Percentiles rank a stretch among this genome's conserved stretches.
Evolutionary conservation across 805 yeast species (phyloP).

Genomic region (Cyberlindnera euphorbiiphila): DNA sequence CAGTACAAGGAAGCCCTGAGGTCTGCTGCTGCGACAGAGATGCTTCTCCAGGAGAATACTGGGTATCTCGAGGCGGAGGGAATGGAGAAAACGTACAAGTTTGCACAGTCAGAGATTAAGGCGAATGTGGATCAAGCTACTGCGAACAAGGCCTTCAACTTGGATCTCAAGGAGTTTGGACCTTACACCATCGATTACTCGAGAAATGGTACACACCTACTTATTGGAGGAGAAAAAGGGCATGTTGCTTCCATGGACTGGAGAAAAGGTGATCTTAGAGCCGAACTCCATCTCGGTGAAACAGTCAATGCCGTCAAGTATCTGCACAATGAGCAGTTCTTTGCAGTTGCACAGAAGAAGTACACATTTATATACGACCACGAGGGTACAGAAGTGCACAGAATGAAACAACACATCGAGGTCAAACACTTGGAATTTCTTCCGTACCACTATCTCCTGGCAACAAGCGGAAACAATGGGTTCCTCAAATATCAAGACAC

Average conservation of each 20-base stretch:
- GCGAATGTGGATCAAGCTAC: conserved; percentile 75
- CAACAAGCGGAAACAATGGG: conserved; percentile 87
- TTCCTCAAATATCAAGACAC: conserved; percentile 91
- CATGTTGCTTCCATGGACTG: conserved; percentile 96
- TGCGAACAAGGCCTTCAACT: conserved; percentile 67
- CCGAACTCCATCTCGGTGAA: conserved; percentile 83
- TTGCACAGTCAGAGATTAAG: conserved; percentile 73
- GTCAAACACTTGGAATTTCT: conserved; percentile 78
- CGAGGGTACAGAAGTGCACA: conserved; percentile 87
- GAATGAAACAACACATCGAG: conserved; percentile 86
- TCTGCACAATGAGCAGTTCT: conserved; percentile 86
- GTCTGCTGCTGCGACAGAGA: conserved; percentile 83
- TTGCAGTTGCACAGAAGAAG: conserved; percentile 96
- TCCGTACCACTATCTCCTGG: conserved; percentile 87
- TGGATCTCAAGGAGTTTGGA: conserved; percentile 73
- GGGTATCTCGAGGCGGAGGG: conserved; percentile 90
- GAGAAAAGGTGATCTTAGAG: conserved; percentile 77
- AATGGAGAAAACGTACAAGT: conserved; percentile 90
- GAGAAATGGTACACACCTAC: conserved; percentile 79
- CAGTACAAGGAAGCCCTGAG: conserved; percentile 75
- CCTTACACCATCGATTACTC: conserved; percentile 83
- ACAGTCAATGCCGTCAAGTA: conserved; percentile 88
- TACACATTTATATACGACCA: conserved; percentile 90
- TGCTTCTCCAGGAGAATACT: conserved; percentile 74
- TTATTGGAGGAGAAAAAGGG: conserved; percentile 87